These are phyloP conservation scores for Aspergillus glaucus DNA, from an alignment of 2,329 filamentous ascomycete species.

Conservation along the genomic window DNA sequence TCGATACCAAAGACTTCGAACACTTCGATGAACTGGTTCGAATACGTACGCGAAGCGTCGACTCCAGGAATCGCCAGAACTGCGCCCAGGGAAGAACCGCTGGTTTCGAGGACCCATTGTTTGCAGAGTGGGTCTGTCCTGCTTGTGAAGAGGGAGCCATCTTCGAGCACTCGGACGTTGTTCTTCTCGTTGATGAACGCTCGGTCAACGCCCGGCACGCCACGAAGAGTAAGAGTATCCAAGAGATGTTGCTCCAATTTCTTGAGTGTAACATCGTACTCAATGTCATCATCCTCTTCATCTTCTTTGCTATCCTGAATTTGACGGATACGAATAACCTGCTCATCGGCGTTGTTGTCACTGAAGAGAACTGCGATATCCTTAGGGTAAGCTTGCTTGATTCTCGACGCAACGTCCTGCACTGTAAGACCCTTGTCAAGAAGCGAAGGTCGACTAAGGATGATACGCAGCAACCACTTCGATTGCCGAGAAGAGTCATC, in stretches of 20 bases:
- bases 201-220: conserved; percentile 79
- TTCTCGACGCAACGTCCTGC: conserved; percentile 79
- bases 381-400: conserved; percentile 79
- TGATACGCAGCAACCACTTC: conserved; percentile 89
- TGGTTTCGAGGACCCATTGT: conserved; percentile 95
- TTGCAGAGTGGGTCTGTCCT: conserved; percentile 71
- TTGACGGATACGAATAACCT: conserved; percentile 87
- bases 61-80: conserved; percentile 85
- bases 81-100: conserved; percentile 76
- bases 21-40: conserved; percentile 92
- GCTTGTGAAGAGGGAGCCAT: conserved; percentile 67
- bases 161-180: conserved; percentile 58
- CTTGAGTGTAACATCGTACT: conserved; percentile 91
- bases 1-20: conserved; percentile 96
- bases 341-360: conserved; percentile 94
- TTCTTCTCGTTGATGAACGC: conserved; percentile 86
- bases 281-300: conserved; percentile 65
- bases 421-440: conserved; percentile 86
- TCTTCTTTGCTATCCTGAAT: conserved; percentile 64
- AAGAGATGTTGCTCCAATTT: conserved; percentile 85
- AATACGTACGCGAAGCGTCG: conserved; percentile 77
- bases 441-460: conserved; percentile 87
- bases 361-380: conserved; percentile 93
- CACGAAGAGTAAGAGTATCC: conserved; percentile 83
- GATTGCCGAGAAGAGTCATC: conserved; percentile 63